Percentiles rank a stretch among this genome's conserved stretches.
Conservation (phyloP, 2,329 filamentous ascomycete species). For the Trichothecium sympodiale region DNA sequence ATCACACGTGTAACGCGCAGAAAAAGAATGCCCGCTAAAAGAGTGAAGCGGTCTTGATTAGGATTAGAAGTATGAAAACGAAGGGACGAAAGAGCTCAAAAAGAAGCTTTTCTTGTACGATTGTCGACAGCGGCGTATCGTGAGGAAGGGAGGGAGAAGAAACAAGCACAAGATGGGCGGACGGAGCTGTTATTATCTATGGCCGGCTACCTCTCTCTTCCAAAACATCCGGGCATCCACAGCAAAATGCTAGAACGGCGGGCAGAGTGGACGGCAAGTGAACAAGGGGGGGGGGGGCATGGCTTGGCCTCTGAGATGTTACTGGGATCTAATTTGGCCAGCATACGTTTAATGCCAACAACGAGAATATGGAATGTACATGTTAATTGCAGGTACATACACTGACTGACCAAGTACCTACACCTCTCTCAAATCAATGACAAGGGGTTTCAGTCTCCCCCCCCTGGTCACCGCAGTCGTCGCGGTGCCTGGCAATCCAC, state of each 20-base stretch:
- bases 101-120: constrained; percentile 38
- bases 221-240: not conserved
- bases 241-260: not conserved
- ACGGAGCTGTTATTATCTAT: constrained; percentile 31
- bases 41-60: constrained; percentile 67
- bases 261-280: not conserved
- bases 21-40: constrained; percentile 74
- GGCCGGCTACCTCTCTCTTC: not conserved
- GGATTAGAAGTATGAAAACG: constrained; percentile 27
- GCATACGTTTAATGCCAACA: too few species aligned
- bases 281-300: not conserved
- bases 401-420: too few species aligned
- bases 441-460: too few species aligned
- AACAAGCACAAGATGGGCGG: constrained; percentile 17
- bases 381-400: too few species aligned
- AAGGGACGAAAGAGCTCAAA: constrained; percentile 37
- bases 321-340: too few species aligned
- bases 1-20: too few species aligned
- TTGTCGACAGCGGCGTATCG: constrained; percentile 35
- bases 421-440: too few species aligned
- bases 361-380: too few species aligned
- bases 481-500: too few species aligned
- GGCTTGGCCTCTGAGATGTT: too few species aligned
- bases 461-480: too few species aligned
- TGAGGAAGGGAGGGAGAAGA: constrained; percentile 23